Conservation (phyloP, 2,329 filamentous ascomycete genomes). For the Penicillium hordei region DNA sequence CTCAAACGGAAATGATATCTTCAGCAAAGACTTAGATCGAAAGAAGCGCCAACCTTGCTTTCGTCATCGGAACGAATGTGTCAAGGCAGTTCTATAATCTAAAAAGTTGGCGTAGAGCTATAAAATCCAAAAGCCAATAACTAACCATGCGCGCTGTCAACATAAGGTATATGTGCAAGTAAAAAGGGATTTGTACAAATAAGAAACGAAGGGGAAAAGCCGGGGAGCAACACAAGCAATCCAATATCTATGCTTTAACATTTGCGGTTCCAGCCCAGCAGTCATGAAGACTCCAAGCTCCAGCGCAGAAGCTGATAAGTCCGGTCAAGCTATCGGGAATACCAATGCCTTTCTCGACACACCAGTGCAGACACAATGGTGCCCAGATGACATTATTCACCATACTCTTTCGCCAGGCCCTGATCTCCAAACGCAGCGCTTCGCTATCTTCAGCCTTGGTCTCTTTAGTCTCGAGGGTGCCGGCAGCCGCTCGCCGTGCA, state of each 20-base stretch:
- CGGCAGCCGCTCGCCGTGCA: constrained; percentile 18
- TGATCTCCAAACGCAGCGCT: constrained; percentile 46
- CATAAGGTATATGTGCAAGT: constrained; percentile 11
- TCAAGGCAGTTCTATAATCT: neutral
- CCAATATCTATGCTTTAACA: constrained; percentile 19
- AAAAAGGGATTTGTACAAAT: constrained; percentile 10
- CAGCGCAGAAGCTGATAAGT: constrained; percentile 56
- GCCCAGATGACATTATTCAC: constrained; percentile 73
- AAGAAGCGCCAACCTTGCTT: neutral
- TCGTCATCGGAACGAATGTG: neutral
- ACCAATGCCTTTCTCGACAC: constrained; percentile 62
- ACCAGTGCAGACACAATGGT: constrained; percentile 82
- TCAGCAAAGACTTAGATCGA: neutral
- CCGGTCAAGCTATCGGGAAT: constrained; percentile 61
- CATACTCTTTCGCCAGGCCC: constrained; percentile 60
- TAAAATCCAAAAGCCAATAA: neutral
- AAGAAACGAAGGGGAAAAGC: constrained; percentile 1
- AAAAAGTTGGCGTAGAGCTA: constrained; percentile 10
- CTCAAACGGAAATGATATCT: neutral
- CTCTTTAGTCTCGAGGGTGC: constrained; percentile 18
- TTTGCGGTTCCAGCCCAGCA: constrained; percentile 48
- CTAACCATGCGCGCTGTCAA: neutral
- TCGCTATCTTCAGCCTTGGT: constrained; percentile 34
- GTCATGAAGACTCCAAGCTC: constrained; percentile 46
- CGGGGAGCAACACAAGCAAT: constrained; percentile 1